phyloP scores from a whole-genome alignment of 352 stramenopile species.

The Phytophthora fragariaefolia region DNA sequence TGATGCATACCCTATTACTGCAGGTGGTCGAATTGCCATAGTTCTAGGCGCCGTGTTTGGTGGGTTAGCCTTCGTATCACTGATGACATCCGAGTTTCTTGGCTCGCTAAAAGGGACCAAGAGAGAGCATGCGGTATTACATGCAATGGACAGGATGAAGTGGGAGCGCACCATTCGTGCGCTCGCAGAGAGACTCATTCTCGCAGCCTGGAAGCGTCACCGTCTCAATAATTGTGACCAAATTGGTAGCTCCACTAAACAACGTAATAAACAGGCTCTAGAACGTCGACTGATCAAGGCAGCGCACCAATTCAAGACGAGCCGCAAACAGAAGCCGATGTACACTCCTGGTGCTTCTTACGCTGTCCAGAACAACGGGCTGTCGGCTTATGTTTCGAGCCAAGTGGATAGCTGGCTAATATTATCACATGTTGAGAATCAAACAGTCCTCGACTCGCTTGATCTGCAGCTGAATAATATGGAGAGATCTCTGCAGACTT shows the following conservation, averaged over 20 bases:
- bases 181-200: slow-evolving; percentile 44
- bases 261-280: not conserved
- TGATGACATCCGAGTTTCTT: slow-evolving; percentile 74
- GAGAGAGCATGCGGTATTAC: slow-evolving; percentile 55
- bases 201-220: slow-evolving; percentile 42
- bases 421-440: slow-evolving; percentile 5
- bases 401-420: slow-evolving; percentile 16
- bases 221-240: slow-evolving; percentile 3
- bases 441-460: slow-evolving; percentile 17
- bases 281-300: slow-evolving; percentile 22
- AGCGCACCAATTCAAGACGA: slow-evolving; percentile 40
- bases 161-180: slow-evolving; percentile 46
- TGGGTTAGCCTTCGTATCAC: slow-evolving; percentile 56
- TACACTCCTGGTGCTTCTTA: slow-evolving; percentile 21
- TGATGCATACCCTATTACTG: slow-evolving; percentile 62
- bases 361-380: slow-evolving; percentile 15
- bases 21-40: slow-evolving; percentile 48
- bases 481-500: slow-evolving; percentile 12
- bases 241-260: too few relatives aligned
- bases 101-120: slow-evolving; percentile 66
- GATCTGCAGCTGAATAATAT: slow-evolving; percentile 22
- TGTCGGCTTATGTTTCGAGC: slow-evolving; percentile 12
- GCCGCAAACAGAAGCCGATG: slow-evolving; percentile 39
- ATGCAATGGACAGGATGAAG: slow-evolving; percentile 47
- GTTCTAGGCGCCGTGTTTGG: slow-evolving; percentile 60